phyloP scores from a whole-genome alignment of 192 early-diverging fungal genomes.

The Linnemannia exigua region DNA sequence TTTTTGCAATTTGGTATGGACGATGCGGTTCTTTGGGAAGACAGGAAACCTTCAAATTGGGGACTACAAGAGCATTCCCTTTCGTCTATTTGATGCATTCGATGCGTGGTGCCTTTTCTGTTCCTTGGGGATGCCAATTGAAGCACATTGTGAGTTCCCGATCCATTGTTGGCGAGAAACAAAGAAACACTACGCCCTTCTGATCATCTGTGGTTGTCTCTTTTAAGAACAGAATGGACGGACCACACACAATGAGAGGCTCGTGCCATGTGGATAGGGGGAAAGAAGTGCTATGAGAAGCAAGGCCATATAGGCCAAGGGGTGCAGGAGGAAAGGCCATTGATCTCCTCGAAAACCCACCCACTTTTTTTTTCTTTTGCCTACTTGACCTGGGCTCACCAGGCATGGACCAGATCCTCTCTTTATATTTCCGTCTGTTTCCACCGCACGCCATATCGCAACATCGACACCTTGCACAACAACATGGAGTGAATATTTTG shows the following conservation, averaged over 20 bases:
- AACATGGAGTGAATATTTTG: background rate
- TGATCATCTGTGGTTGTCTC: background rate
- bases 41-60: too few relatives aligned
- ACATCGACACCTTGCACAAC: background rate
- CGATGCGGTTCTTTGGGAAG: too few relatives aligned
- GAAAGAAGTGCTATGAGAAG: background rate
- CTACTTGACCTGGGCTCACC: background rate
- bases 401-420: background rate
- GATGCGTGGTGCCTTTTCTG: too few relatives aligned
- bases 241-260: background rate
- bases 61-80: too few relatives aligned
- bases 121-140: too few relatives aligned
- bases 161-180: background rate
- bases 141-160: background rate
- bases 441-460: background rate
- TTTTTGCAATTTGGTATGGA: background rate
- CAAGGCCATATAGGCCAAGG: background rate
- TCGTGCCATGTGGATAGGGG: constrained; percentile 6
- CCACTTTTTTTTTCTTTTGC: background rate
- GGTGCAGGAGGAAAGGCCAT: background rate
- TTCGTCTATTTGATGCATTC: too few relatives aligned
- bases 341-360: background rate
- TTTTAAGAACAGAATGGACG: background rate
- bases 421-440: background rate
- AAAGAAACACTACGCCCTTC: background rate